Percentiles rank a stretch among this genome's conserved stretches.
These are phyloP conservation scores for Glycine soja DNA, from an alignment of 306 rosid species.

Conservation along the genomic window DNA sequence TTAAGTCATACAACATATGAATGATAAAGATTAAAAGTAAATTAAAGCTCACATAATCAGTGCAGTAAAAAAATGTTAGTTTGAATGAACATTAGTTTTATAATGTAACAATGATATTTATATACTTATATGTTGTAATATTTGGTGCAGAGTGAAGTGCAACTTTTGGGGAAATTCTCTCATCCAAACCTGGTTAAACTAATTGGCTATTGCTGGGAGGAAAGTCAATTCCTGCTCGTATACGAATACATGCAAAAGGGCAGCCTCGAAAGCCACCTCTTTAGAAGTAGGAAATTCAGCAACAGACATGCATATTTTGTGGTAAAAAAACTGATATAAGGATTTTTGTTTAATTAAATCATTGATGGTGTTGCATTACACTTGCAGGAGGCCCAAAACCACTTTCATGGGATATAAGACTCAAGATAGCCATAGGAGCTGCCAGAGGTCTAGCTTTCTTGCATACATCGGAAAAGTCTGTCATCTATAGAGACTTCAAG, in stretches of 20 bases:
- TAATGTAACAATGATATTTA: neutral
- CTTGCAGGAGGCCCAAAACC: slow-evolving; percentile 66
- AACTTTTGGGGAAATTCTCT: slow-evolving; percentile 75
- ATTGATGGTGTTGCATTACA: neutral
- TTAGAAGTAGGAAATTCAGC: slow-evolving; percentile 61
- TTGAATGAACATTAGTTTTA: neutral
- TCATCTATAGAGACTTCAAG: slow-evolving; percentile 87
- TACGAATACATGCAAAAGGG: slow-evolving; percentile 84
- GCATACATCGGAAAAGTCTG: slow-evolving; percentile 70
- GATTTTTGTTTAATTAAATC: neutral
- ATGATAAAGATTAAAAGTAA: no score
- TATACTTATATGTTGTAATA: neutral
- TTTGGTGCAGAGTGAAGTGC: slow-evolving; percentile 74
- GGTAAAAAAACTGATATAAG: neutral
- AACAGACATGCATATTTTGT: no score
- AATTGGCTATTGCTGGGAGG: slow-evolving; percentile 83
- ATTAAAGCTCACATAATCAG: no score
- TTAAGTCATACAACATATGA: no score
- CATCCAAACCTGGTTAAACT: slow-evolving; percentile 87
- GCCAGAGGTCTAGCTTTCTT: slow-evolving; percentile 74
- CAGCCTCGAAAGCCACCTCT: slow-evolving; percentile 89
- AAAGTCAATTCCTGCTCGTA: slow-evolving; percentile 65
- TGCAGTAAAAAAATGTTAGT: neutral
- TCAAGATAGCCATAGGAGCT: slow-evolving; percentile 85
- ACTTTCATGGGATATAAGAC: slow-evolving; percentile 71